Base-by-base conservation (phyloP, 2,329 filamentous ascomycete species). In the Ophiostoma sp. region DNA sequence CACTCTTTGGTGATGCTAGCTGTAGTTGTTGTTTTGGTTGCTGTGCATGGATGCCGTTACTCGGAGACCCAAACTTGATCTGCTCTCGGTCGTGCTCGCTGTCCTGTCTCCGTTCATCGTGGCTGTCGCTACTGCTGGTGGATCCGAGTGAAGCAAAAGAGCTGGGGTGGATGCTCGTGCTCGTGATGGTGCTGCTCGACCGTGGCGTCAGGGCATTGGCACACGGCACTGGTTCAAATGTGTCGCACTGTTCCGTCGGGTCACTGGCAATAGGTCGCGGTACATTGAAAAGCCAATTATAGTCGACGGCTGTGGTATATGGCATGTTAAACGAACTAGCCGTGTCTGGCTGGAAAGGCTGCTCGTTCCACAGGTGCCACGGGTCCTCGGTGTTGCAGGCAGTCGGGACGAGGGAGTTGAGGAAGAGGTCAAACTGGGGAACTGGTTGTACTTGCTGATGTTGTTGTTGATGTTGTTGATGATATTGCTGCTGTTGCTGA, bases 281-380 rank as follows among this genome's bases (percentile, higher is more conserved):
- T 18, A 42, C 40, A 41, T 64, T 72, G 27, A 72, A 72, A 4
- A 72, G 70, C 71, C 71, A 72, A 38, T 70, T 71, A 55, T 72
- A 72, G 65, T 72, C 62, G 40, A 66, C 16, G 0, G 71, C 70
- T 0, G 71, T 72, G 4, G 71, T 72, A 41, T 70, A 72, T 14
- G 71, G 71, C 71, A 72, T 72, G 18, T 72, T 72, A 55, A 72
- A 72, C 3, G 71, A 72, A 41, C 70, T 71, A 14, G 71, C 70
- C 4, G 71, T 72, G 42, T 72, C 71, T 6, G 71, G 62, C 58
- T 72, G 71, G 64, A 72, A 71, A 0, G 62, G 58, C 52, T 70
- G 62, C 16, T 72, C 70, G 36, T 67, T 62, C 66, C 36, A 60
- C 38, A 69, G 45, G 18, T 68, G 45, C 66, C 36, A 67, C 18